Conservation (phyloP, 177 flowering plant genomes). For the Telopea speciosissima region DNA sequence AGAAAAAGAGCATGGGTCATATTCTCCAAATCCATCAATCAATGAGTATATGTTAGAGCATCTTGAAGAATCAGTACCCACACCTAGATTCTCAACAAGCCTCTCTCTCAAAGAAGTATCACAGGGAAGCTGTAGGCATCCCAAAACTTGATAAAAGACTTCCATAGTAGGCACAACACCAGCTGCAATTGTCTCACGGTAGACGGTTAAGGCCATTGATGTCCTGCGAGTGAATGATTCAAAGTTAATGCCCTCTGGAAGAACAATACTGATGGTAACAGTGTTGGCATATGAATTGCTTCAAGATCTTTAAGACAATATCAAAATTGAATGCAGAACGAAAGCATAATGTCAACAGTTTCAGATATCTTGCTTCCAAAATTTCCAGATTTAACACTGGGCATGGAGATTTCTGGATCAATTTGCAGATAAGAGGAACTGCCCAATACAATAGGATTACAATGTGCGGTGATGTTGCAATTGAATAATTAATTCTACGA, state of each 20-base stretch:
- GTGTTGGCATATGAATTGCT: background rate
- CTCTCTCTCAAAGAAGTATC: slow-evolving; percentile 50
- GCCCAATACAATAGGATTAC: too few relatives aligned
- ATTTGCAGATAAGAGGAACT: too few relatives aligned
- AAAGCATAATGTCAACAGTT: background rate
- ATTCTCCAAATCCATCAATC: slow-evolving; percentile 91
- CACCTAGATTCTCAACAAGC: slow-evolving; percentile 62
- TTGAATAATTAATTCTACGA: too few relatives aligned
- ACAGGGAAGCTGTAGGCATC: slow-evolving; percentile 78
- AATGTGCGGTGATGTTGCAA: too few relatives aligned
- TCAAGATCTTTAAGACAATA: background rate
- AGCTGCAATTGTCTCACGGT: slow-evolving; percentile 62
- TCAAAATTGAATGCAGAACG: background rate
- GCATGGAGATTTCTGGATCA: background rate
- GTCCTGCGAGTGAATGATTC: slow-evolving; percentile 51
- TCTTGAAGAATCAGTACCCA: slow-evolving; percentile 38
- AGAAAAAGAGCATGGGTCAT: slow-evolving; percentile 85
- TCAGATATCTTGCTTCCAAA: background rate
- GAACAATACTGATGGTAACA: background rate
- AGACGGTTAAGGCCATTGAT: slow-evolving; percentile 53
- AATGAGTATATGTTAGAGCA: slow-evolving; percentile 48
- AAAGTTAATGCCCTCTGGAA: background rate
- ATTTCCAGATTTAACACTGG: background rate
- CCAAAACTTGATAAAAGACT: slow-evolving; percentile 65
- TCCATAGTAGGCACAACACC: slow-evolving; percentile 55